A percentile compares a stretch with the other conserved stretches of the same genome.
Evolutionary conservation across 495 filamentous ascomycete genomes (phyloP).

Genomic region (Xylaria castorea): DNA sequence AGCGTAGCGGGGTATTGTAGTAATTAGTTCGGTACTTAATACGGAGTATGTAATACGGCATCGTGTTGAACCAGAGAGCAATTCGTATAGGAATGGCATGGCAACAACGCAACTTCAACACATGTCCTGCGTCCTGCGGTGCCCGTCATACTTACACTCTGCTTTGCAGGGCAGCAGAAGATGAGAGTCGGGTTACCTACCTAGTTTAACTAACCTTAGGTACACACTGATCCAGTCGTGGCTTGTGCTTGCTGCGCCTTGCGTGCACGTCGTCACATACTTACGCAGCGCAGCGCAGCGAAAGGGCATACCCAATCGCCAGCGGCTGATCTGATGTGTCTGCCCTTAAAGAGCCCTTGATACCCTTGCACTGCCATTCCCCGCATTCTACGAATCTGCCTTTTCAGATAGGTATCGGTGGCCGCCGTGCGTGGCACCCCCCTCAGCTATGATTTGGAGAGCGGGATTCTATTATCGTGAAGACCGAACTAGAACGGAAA

Average conservation of each 20-base stretch:
- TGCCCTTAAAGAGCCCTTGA: not conserved
- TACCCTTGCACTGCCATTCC: slow-evolving; percentile 1
- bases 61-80: not conserved
- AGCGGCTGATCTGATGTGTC: not conserved
- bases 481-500: not conserved
- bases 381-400: slow-evolving; percentile 9
- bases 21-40: not conserved
- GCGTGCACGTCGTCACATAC: slow-evolving; percentile 1
- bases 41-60: too few relatives aligned
- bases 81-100: not conserved
- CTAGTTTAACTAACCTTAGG: not conserved
- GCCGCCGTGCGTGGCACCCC: not conserved
- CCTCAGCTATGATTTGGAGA: not conserved
- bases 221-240: not conserved
- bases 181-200: not conserved
- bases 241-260: slow-evolving; percentile 21
- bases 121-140: not conserved
- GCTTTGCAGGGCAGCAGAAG: not conserved
- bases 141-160: not conserved
- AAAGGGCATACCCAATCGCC: not conserved
- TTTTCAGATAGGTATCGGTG: not conserved
- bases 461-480: not conserved
- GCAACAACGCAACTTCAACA: not conserved
- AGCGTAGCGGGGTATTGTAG: not conserved
- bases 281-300: not conserved